These are phyloP conservation scores for Fagus crenata DNA, from an alignment of 306 rosid species.

Conservation along the genomic window DNA sequence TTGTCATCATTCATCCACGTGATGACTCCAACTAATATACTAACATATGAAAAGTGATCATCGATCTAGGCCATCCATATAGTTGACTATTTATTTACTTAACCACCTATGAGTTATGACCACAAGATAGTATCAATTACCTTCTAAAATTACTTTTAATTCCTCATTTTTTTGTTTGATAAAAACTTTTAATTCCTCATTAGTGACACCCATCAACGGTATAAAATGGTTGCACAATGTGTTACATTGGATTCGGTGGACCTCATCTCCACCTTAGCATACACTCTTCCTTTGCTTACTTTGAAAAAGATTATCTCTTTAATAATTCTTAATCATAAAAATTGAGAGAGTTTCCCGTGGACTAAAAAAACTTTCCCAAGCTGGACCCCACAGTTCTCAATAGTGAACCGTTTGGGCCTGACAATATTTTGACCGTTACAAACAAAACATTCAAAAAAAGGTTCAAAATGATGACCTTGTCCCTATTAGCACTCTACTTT, in stretches of 20 bases:
- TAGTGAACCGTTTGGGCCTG: conserved; percentile 42
- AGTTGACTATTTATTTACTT: no score
- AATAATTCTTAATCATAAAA: conserved; percentile 23
- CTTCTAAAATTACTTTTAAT: not conserved
- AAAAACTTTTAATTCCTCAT: no score
- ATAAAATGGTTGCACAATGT: not conserved
- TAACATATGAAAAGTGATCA: not conserved
- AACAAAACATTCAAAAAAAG: conserved; percentile 32
- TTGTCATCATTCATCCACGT: not conserved
- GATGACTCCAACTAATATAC: not conserved
- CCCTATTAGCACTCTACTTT: conserved; percentile 13
- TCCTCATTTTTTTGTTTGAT: no score
- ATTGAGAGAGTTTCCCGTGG: conserved; percentile 19
- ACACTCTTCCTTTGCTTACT: not conserved
- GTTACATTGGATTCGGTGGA: not conserved
- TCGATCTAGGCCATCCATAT: not conserved
- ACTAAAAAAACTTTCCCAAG: not conserved
- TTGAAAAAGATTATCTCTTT: conserved; percentile 15
- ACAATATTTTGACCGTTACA: conserved; percentile 64
- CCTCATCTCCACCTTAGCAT: not conserved
- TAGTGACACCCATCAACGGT: not conserved
- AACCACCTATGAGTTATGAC: no score
- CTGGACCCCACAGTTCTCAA: conserved; percentile 33
- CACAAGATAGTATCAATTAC: not conserved
- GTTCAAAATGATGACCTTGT: not conserved